Evolutionary conservation across 1,284 basidiomycete genomes (phyloP), one percentile per base, ranked within the genome.

Genomic region (Termitomyces sp.): DNA sequence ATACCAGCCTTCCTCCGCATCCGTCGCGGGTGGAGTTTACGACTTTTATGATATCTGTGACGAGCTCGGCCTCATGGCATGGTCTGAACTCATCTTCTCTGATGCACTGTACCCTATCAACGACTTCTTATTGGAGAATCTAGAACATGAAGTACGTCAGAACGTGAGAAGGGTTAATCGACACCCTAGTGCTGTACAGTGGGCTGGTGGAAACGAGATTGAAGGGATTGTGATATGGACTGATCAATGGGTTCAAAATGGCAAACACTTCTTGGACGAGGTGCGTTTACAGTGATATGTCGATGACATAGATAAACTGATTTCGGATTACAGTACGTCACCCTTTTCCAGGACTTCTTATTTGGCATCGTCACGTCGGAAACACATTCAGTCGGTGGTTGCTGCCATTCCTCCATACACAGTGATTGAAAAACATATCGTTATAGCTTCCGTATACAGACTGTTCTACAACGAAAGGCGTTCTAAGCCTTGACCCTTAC

Each of bases 61-160:
- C 62, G 81, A 84, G 62, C 70, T 84, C 0, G 83, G 84, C 6
- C 80, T 85, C 56, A 68, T 86, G 46, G 81, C 77, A 2, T 86
- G 84, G 84, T 81, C 81, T 2, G 84, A 86, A 62, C 74, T 82
- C 50, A 81, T 82, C 51, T 85, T 84, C 66, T 84, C 83, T 1
- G 81, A 83, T 57, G 70, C 79, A 1, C 61, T 81, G n/a, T 82
- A 79, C 60, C 79, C 83, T 0, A 75, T 80, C 62, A 78, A 84
- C 53, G 68, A 73, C 56, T 82, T 77, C 59, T 61, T 84, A 19
- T 62, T 85, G 13, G 74, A 77, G 47, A 76, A 76, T 5, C 69
- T 84, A 52, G 76, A 79, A 36, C 75, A 75, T 1, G 84, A 86
- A 65, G 77, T 84, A 10, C 68, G 76, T 21, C 79, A 86, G 68